Base-by-base conservation (phyloP, 495 filamentous ascomycete genomes). In the Talaromyces thailandensis region DNA sequence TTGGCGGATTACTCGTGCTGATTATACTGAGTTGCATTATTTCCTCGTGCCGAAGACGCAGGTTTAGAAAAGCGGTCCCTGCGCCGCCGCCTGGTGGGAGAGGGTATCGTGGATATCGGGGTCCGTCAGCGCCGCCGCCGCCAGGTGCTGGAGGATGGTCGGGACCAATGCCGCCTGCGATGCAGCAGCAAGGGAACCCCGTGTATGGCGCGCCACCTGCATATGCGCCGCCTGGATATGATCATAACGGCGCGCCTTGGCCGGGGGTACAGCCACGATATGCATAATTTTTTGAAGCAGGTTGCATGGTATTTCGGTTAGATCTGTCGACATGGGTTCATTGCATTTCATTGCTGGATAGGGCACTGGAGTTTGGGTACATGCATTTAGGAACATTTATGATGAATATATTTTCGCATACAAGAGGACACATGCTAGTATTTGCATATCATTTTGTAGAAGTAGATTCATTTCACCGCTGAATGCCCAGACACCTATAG, bases 1-100 rank as follows among this genome's bases (percentile, higher is more conserved):
- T 92, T 31, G 91, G 90, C 26, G 82, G 80, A 6, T 74, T 93
- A 4, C 66, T 95, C 4, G 64, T 92, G 4, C 68, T 93, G 21
- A 76, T 79, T 4, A 69, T 93, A 26, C 60, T 85, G 25, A 78
- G 75, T 62, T 92, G 88, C 68, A 78, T 83, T 64, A 73, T 79
- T 56, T 80, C 75, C 55, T 78, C 81, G 25, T 88, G 83, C 65
- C 75, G 85, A 25, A 75, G 79, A 3, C 56, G 70, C 21, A 70
- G 70, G 24, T 61, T n/a, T 21, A 43, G 59, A 48, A 61, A 61
- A n/a, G n/a, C 37, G 14, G 21, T 21, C 40, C 43, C 59, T 31
- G 11, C 40, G 2, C 59, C 24, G 32, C 35, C 40, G 16, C 31
- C 28, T 6, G 56, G 31, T 43, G 56, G 28, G 23, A 26, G 40